Conservation (phyloP, 2,329 filamentous ascomycete genomes). For the Escovopsis sp. region DNA sequence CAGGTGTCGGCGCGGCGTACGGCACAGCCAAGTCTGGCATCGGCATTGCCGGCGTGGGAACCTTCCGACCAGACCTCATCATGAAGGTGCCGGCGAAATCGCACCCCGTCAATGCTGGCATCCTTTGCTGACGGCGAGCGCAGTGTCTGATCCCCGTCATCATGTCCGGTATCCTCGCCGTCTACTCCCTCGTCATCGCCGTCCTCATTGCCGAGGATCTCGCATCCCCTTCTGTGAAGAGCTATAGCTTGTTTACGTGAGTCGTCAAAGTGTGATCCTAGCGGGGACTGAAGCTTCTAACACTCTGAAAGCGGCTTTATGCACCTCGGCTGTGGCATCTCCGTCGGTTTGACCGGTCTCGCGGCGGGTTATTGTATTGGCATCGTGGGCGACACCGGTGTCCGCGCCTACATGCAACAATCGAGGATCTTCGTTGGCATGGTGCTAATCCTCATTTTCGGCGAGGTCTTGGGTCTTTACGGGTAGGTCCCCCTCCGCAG, state of each 20-base stretch:
- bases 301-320: constrained; percentile 56
- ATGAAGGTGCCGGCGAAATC: constrained; percentile 53
- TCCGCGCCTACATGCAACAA: constrained; percentile 91
- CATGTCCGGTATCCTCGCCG: constrained; percentile 98
- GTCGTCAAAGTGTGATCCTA: constrained; percentile 15
- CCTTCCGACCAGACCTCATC: constrained; percentile 72
- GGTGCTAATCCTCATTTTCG: constrained; percentile 97
- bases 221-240: constrained; percentile 46
- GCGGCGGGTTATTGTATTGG: constrained; percentile 95
- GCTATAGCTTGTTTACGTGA: constrained; percentile 75
- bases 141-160: constrained; percentile 77
- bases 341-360: constrained; percentile 82
- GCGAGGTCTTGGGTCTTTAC: constrained; percentile 91
- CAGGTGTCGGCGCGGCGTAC: constrained; percentile 62
- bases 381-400: constrained; percentile 85
- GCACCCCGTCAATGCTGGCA: background rate
- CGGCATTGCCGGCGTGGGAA: constrained; percentile 73
- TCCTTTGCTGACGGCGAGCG: constrained; percentile 6
- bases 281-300: constrained; percentile 7
- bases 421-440: constrained; percentile 94
- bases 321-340: constrained; percentile 81
- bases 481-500: constrained; percentile 45
- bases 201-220: constrained; percentile 92
- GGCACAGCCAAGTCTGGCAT: constrained; percentile 82
- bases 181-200: constrained; percentile 92